phyloP scores from a whole-genome alignment of 2,329 filamentous ascomycete genomes.

The Aspergillus phoenicis region DNA sequence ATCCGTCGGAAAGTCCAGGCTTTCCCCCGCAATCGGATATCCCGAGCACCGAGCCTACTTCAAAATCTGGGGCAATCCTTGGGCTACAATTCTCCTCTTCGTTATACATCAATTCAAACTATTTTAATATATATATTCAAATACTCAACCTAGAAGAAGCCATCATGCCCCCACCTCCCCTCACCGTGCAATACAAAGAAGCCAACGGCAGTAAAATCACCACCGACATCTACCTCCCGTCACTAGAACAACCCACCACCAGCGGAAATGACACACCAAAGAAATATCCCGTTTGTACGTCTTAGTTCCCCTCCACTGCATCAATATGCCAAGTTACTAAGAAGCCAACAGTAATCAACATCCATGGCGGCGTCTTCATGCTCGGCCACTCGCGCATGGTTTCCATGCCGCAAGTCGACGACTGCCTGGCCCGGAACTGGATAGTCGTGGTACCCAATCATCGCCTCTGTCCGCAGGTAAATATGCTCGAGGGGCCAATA shows the following conservation, averaged over 20 bases:
- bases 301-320: not conserved
- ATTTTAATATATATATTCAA: not conserved
- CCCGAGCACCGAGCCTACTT: conserved; percentile 4
- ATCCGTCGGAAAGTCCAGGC: not conserved
- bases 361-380: conserved; percentile 51
- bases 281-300: conserved; percentile 29
- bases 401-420: conserved; percentile 41
- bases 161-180: conserved; percentile 19
- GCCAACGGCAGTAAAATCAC: conserved; percentile 26
- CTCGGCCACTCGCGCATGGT: conserved; percentile 45
- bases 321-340: no score
- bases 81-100: no score
- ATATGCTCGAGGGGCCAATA: conserved; percentile 51
- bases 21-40: conserved; percentile 3
- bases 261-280: conserved; percentile 2
- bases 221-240: conserved; percentile 32
- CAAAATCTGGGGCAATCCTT: not conserved
- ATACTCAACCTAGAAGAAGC: not conserved
- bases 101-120: no score
- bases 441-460: conserved; percentile 43
- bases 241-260: not conserved
- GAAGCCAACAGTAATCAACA: conserved; percentile 38
- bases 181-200: conserved; percentile 29
- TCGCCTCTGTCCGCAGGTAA: conserved; percentile 50
- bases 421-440: conserved; percentile 43